A percentile compares a stretch with the other conserved stretches of the same genome.
phyloP scores from a whole-genome alignment of 805 yeast species.

The Suhomyces sp. region DNA sequence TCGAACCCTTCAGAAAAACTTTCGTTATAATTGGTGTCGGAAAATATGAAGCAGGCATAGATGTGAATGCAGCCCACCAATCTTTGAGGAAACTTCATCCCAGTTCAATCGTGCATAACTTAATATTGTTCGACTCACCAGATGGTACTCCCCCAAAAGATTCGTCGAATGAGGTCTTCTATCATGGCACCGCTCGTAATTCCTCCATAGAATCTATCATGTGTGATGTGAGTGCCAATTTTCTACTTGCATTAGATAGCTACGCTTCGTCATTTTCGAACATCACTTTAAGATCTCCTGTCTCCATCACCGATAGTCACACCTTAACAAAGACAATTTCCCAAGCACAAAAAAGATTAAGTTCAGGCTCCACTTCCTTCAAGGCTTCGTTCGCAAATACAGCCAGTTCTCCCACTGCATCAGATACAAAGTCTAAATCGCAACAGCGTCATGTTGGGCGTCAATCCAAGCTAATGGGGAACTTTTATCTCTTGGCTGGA shows the following conservation, averaged over 20 bases:
- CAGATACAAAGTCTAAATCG: constrained; percentile 33
- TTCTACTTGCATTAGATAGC: constrained; percentile 60
- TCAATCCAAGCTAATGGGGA: constrained; percentile 70
- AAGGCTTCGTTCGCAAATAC: constrained; percentile 26
- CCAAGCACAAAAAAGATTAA: constrained; percentile 41
- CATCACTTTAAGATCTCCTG: constrained; percentile 81
- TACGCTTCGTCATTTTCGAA: constrained; percentile 74
- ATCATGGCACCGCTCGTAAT: constrained; percentile 24
- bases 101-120: constrained; percentile 51
- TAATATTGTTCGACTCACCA: constrained; percentile 55
- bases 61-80: constrained; percentile 19
- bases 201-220: constrained; percentile 56
- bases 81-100: constrained; percentile 49
- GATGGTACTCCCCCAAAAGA: constrained; percentile 13
- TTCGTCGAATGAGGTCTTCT: constrained; percentile 14
- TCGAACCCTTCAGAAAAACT: constrained; percentile 84
- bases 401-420: constrained; percentile 5
- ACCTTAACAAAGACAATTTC: constrained; percentile 39
- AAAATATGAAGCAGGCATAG: constrained; percentile 17
- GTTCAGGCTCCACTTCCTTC: constrained; percentile 36
- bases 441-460: constrained; percentile 61
- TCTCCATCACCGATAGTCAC: constrained; percentile 53
- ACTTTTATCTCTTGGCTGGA: constrained; percentile 78
- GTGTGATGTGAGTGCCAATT: constrained; percentile 67
- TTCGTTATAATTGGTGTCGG: constrained; percentile 55